Conservation (phyloP, 148 eudicot species). For the Oxyria digyna region DNA sequence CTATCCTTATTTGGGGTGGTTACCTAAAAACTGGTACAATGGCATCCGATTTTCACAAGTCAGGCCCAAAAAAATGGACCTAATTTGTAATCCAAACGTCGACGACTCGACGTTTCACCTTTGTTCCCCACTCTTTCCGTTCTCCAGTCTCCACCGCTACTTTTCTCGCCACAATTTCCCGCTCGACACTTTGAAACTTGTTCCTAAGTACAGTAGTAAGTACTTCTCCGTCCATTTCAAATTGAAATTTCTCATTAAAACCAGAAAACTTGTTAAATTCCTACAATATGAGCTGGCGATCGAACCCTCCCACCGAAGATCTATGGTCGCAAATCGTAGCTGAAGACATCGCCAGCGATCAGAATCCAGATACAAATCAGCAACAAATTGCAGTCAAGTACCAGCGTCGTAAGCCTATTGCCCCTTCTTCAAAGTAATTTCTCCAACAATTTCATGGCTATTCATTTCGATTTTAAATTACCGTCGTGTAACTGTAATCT, state of each 20-base stretch:
- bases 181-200: neutral
- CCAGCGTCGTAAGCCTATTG: constrained; percentile 18
- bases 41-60: neutral
- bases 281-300: neutral
- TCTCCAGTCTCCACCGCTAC: neutral
- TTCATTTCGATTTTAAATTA: neutral
- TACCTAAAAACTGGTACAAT: too few relatives aligned
- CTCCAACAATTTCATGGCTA: neutral
- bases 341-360: constrained; percentile 21
- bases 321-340: constrained; percentile 43
- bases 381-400: constrained; percentile 31
- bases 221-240: neutral
- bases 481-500: neutral
- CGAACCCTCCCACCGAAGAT: constrained; percentile 15
- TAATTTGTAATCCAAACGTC: neutral
- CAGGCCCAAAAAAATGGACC: neutral
- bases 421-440: constrained; percentile 9
- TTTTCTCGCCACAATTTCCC: neutral
- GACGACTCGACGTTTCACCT: neutral
- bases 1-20: too few relatives aligned
- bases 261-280: too few relatives aligned
- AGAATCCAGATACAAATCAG: constrained; percentile 6
- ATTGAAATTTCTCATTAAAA: too few relatives aligned
- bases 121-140: too few relatives aligned
- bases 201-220: too few relatives aligned